Evolutionary conservation across 768 basidiomycete genomes (phyloP).

Genomic region (Pisolithus sp.): DNA sequence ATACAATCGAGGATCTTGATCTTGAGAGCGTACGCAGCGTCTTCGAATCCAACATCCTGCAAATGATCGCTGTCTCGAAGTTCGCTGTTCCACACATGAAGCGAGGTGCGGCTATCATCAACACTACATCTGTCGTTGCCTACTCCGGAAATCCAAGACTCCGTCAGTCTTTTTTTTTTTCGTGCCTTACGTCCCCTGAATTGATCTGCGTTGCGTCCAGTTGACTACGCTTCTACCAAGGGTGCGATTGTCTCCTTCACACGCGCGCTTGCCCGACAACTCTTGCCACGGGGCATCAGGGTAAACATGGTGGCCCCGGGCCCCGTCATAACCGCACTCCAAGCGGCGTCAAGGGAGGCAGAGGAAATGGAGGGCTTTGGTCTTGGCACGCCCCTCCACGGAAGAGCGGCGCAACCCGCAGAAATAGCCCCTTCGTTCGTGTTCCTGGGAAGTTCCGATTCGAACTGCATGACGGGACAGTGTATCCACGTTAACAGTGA

Average conservation of each 20-base stretch:
- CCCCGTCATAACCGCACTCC: conserved; percentile 53
- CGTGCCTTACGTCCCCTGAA: conserved; percentile 5
- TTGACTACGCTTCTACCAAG: conserved; percentile 55
- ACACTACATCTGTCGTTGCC: conserved; percentile 54
- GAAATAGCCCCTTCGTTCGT: conserved; percentile 50
- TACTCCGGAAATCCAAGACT: conserved; percentile 30
- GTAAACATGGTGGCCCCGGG: conserved; percentile 50
- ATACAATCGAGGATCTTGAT: conserved; percentile 43
- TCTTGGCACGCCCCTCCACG: conserved; percentile 43
- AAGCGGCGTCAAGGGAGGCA: conserved; percentile 45
- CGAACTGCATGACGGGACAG: conserved; percentile 35
- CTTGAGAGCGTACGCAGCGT: conserved; percentile 48
- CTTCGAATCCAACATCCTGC: conserved; percentile 52
- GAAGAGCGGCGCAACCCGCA: conserved; percentile 44
- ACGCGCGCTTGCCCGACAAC: conserved; percentile 45
- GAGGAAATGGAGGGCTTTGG: conserved; percentile 54
- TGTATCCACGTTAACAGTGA: conserved; percentile 30
- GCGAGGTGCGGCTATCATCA: conserved; percentile 53
- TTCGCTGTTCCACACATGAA: conserved; percentile 53
- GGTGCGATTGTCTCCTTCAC: conserved; percentile 55
- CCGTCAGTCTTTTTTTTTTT: conserved; percentile 10
- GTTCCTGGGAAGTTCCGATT: conserved; percentile 43
- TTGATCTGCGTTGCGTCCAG: conserved; percentile 12
- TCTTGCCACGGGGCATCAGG: conserved; percentile 50
- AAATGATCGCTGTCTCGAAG: conserved; percentile 54